Evolutionary conservation across 2,329 filamentous ascomycete genomes (phyloP), one percentile per base, ranked within the genome.

Genomic region (Phoma herbarum): DNA sequence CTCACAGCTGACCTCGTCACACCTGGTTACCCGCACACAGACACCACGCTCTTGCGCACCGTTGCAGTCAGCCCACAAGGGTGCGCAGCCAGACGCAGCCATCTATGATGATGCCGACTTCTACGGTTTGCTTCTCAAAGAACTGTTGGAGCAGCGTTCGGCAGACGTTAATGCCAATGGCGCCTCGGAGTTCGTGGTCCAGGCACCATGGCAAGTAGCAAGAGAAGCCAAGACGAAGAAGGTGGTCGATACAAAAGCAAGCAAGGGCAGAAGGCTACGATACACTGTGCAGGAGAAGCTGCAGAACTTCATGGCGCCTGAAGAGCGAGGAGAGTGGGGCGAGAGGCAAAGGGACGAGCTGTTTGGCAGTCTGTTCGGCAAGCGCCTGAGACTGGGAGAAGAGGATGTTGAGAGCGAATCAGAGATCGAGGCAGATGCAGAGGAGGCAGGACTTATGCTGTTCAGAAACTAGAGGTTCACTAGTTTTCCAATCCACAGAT

Each of bases 221-320:
- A 87, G 90, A 73, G 90, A 93, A 70, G 89, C 88, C 54, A 96
- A 94, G 82, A 96, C 90, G 58, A 90, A 90, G 78, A 90, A 91
- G 73, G 86, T 89, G 28, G 91, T 98, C 4, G 95, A 99, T 76
- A 93, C 93, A 20, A 95, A 93, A 75, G 95, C 95, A 0, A 96
- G 92, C 75, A 98, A 98, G 79, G 95, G 95, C 6, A 84, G 95
- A 48, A 97, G 97, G 81, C 86, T 99, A 84, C 85, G 92, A 37
- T 99, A 94, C 78, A 95, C 91, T 16, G 92, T 97, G 44, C 93
- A 98, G 74, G 94, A 98, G 81, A 98, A 98, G 82, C 78, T 99
- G 72, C 92, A 97, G 80, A 97, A 97, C 77, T 98, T 98, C 74
- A 97, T 97, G 93, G 93, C 93, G 11, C 89, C 93, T 0, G 92